phyloP scores from a whole-genome alignment of 1,284 basidiomycete genomes.

The Filobasidium uniguttulatum region DNA sequence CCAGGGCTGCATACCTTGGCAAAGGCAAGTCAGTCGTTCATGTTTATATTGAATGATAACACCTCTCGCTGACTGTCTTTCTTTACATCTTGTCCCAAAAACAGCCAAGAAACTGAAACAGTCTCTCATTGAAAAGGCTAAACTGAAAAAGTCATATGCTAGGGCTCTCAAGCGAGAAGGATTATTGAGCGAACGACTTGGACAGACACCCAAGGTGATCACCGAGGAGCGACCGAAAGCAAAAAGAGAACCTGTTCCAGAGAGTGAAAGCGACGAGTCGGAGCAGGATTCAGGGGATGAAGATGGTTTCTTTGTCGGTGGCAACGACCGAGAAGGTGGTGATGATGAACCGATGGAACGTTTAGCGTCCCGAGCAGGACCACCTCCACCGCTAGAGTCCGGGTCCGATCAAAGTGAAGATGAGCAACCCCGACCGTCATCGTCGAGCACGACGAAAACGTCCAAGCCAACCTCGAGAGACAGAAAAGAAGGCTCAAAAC shows the following conservation, averaged over 20 bases:
- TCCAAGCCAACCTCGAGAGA: neutral
- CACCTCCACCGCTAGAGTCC: neutral
- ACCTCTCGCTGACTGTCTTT: neutral
- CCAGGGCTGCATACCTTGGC: constrained; percentile 37
- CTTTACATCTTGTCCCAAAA: neutral
- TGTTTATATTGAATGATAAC: neutral
- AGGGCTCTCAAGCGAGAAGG: constrained; percentile 39
- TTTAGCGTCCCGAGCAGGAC: neutral
- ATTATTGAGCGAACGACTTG: constrained; percentile 26
- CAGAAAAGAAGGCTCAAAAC: neutral
- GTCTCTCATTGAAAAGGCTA: constrained; percentile 41
- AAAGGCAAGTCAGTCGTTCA: constrained; percentile 25
- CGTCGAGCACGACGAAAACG: neutral
- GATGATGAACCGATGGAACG: neutral
- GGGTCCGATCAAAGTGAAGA: neutral
- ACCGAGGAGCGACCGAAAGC: neutral
- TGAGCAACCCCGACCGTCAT: neutral
- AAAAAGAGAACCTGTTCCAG: neutral
- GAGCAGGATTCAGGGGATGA: constrained; percentile 1
- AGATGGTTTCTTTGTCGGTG: neutral
- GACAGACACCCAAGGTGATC: constrained; percentile 4
- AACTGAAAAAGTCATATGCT: constrained; percentile 41
- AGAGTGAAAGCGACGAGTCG: constrained; percentile 2
- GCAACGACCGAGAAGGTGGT: neutral
- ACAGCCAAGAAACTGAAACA: constrained; percentile 42